A percentile compares a stretch with the other conserved stretches of the same genome.
phyloP scores from a whole-genome alignment of 148 eudicot species.

The Nepenthes mirabilis region DNA sequence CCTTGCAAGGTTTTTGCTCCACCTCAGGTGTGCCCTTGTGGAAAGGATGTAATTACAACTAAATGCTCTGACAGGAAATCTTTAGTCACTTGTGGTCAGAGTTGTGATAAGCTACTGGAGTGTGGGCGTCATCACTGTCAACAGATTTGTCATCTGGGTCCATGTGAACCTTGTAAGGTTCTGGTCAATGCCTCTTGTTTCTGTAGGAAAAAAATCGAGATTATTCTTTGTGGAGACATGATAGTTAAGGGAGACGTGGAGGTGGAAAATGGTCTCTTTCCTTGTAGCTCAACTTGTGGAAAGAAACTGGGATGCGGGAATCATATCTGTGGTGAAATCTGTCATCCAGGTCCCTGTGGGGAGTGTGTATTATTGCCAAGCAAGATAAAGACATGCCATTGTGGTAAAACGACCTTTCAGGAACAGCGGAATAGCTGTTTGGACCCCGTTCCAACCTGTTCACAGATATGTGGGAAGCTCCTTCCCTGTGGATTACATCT shows the following conservation, averaged over 20 bases:
- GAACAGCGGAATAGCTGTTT: constrained; percentile 56
- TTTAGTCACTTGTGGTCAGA: constrained; percentile 70
- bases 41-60: constrained; percentile 61
- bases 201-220: constrained; percentile 72
- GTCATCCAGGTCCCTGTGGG: constrained; percentile 90
- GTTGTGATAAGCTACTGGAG: constrained; percentile 56
- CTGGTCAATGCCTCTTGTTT: constrained; percentile 64
- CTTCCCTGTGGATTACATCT: constrained; percentile 70
- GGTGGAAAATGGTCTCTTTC: constrained; percentile 54
- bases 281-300: constrained; percentile 52
- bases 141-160: constrained; percentile 61
- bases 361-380: constrained; percentile 74
- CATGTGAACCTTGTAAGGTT: constrained; percentile 65
- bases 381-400: constrained; percentile 57
- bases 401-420: constrained; percentile 59
- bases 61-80: constrained; percentile 72
- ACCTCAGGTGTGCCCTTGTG: constrained; percentile 71
- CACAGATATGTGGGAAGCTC: constrained; percentile 45
- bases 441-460: constrained; percentile 80
- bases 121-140: constrained; percentile 74
- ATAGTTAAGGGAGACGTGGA: constrained; percentile 63
- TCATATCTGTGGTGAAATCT: constrained; percentile 53
- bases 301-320: constrained; percentile 58
- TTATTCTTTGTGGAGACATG: constrained; percentile 76
- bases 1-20: constrained; percentile 98